Evolutionary conservation across 2,329 filamentous ascomycete species (phyloP).

Genomic region (Aureobasidium zeae): DNA sequence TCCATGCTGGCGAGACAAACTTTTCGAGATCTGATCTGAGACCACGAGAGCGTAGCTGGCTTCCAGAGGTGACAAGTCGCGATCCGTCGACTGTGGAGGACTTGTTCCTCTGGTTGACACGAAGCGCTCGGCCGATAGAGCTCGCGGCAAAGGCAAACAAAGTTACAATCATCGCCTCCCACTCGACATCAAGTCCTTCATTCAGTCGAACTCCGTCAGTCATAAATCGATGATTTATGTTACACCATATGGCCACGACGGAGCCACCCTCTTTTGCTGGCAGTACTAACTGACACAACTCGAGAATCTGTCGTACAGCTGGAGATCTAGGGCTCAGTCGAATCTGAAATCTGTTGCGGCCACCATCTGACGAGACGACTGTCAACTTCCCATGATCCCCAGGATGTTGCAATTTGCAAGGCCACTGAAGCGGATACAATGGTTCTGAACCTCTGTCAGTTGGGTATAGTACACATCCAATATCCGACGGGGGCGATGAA

Average conservation of each 20-base stretch:
- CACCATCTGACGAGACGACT: slow-evolving; percentile 21
- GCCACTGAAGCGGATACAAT: neutral
- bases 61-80: neutral
- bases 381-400: slow-evolving; percentile 20
- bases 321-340: slow-evolving; percentile 22
- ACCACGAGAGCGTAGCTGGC: neutral
- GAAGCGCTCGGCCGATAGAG: slow-evolving; percentile 14
- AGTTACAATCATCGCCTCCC: slow-evolving; percentile 16
- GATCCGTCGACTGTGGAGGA: neutral
- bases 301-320: slow-evolving; percentile 21
- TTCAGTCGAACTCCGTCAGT: neutral
- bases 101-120: slow-evolving; percentile 7
- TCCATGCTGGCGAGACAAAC: neutral
- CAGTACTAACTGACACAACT: slow-evolving; percentile 24
- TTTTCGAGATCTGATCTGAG: slow-evolving; percentile 8
- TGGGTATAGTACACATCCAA: slow-evolving; percentile 5
- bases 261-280: slow-evolving; percentile 20
- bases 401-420: slow-evolving; percentile 1
- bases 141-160: slow-evolving; percentile 16
- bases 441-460: neutral
- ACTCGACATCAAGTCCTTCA: slow-evolving; percentile 7
- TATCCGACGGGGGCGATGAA: slow-evolving; percentile 1
- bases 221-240: slow-evolving; percentile 11
- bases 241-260: slow-evolving; percentile 25
- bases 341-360: slow-evolving; percentile 24